Evolutionary conservation across 2,329 filamentous ascomycete species (phyloP), one percentile per base, ranked within the genome.

Genomic region (Colletotrichum tropicale): DNA sequence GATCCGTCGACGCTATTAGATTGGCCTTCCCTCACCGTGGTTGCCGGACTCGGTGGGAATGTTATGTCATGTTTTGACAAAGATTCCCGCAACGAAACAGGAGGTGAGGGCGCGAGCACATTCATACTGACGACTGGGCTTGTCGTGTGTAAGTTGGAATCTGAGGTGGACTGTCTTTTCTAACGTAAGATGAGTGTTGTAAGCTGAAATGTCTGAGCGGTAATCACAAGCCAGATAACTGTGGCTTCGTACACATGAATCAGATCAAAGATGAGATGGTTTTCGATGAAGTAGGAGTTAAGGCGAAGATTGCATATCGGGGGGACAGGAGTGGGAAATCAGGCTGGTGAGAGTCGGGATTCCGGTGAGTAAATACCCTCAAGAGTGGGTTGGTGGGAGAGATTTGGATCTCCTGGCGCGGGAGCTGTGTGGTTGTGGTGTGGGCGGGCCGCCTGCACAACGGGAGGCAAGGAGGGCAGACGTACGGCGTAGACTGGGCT

Each of bases 21-120:
- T 64, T 83, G 80, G 48, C 84, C 86, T 52, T 80, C 80, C 66
- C 82, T 86, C 32, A 83, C 84, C 55, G 86, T 87, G 30, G 81
- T 80, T 38, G 86, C 84, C 2, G 86, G 86, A 18, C 83, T 85
- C 6, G 86, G 85, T 6, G 86, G 86, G 15, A 85, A 81, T 34
- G 71, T 73, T 69, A 77, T 71, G 34, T 74, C 71, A 24, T 74
- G 65, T 16, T 75, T 77, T 58, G 56, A 66, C 64, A 66, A 30
- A 36, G 64, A 30, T 64, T 77, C 75, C 68, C 67, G 36, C 13
- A 70, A 26, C 24, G 72, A 21, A 24, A 43, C 36, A 18, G 68
- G 48, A 9, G 9, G 52, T 24, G 65, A 55, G 48, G 26, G 30
- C 16, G 52, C 24, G 13, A 74, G 32, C 34, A 71, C 38, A 21